A percentile compares a stretch with the other conserved stretches of the same genome.
Evolutionary conservation across 345 rosid species (phyloP).

Genomic region (Lepidium sativum): DNA sequence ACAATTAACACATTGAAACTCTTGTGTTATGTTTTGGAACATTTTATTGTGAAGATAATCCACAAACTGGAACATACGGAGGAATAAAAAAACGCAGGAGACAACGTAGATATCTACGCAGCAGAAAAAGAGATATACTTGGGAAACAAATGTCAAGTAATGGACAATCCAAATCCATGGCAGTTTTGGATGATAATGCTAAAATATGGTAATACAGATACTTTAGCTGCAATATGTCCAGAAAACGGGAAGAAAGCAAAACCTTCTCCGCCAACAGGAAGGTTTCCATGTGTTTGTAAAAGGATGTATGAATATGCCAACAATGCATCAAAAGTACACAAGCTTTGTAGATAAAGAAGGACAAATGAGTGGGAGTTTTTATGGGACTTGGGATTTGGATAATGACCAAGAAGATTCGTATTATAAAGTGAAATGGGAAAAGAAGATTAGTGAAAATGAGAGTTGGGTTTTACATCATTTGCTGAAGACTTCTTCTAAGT

Average conservation of each 20-base stretch:
- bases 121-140: conserved; percentile 52
- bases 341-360: conserved; percentile 29
- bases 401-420: conserved; percentile 37
- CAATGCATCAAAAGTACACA: conserved; percentile 46
- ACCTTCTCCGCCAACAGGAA: conserved; percentile 34
- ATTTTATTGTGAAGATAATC: conserved; percentile 10
- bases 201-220: conserved; percentile 53
- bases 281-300: conserved; percentile 59
- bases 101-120: conserved; percentile 36
- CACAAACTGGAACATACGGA: conserved; percentile 41
- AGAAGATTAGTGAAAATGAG: conserved; percentile 37
- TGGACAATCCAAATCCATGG: conserved; percentile 51
- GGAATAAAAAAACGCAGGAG: conserved; percentile 23
- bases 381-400: conserved; percentile 61
- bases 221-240: conserved; percentile 47
- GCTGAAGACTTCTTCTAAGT: conserved; percentile 49
- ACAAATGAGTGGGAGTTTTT: conserved; percentile 38
- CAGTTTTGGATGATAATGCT: conserved; percentile 70
- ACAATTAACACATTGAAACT: too few species aligned
- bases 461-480: conserved; percentile 50
- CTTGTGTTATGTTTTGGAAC: conserved; percentile 11
- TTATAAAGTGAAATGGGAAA: conserved; percentile 40
- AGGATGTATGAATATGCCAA: conserved; percentile 66
- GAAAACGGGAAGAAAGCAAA: conserved; percentile 42
- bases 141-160: conserved; percentile 53